Conservation (phyloP, 345 rosid species). For the Brassica incana region DNA sequence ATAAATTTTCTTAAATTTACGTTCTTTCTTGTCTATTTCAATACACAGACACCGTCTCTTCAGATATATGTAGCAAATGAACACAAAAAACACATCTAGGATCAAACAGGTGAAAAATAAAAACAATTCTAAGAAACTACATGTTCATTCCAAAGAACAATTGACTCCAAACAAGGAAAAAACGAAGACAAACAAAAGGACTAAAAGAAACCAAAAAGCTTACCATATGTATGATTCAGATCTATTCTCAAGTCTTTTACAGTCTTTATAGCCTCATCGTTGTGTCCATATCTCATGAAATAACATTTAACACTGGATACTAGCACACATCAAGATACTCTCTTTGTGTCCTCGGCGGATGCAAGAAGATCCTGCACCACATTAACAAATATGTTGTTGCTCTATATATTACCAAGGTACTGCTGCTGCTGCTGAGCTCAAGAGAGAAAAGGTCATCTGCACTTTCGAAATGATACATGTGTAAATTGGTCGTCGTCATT, state of each 20-base stretch:
- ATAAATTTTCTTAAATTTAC: background rate
- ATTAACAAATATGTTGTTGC: conserved; percentile 23
- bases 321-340: conserved; percentile 42
- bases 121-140: conserved; percentile 24
- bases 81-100: conserved; percentile 22
- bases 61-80: conserved; percentile 17
- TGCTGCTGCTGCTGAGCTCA: conserved; percentile 69
- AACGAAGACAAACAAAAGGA: background rate
- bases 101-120: conserved; percentile 26
- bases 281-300: conserved; percentile 28
- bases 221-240: conserved; percentile 21
- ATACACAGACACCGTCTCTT: conserved; percentile 27
- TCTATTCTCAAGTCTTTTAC: conserved; percentile 1
- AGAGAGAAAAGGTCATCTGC: conserved; percentile 65
- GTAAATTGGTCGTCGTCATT: conserved; percentile 78
- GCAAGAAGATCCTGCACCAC: conserved; percentile 76
- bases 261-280: conserved; percentile 1
- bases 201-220: background rate
- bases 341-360: conserved; percentile 75
- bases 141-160: conserved; percentile 32
- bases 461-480: conserved; percentile 73
- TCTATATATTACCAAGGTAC: conserved; percentile 65
- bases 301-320: conserved; percentile 6
- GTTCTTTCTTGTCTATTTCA: conserved; percentile 25
- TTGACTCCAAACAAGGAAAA: conserved; percentile 20